Base-by-base conservation (phyloP, 2,329 filamentous ascomycete species). In the Coniochaeta ligniaria region DNA sequence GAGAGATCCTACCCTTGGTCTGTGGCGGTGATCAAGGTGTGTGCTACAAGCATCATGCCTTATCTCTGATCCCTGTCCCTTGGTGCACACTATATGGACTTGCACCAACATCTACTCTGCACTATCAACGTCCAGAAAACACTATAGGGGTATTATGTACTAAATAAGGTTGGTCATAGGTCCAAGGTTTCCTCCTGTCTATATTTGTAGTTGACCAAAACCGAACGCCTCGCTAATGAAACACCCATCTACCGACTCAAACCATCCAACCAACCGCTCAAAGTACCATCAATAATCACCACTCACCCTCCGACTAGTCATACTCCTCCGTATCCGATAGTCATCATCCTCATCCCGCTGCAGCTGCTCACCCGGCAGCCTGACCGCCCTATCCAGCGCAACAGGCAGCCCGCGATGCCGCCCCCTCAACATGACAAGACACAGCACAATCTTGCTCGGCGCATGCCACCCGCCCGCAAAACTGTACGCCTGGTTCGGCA, bases 381-480 rank as follows among this genome's bases (percentile, higher is more conserved):
- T 69, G 8, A 81, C 74, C 2, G 82, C 81, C n/a, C 78, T 75
- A 66, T 85, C 82, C 57, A 86, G 74, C 2, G 80, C 80, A 50
- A 83, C 80, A 0, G 82, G 82, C 41, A 85, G 68, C 0, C 81
- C 81, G 2, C 82, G 75, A 69, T 85, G 83, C 1, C 82, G 70
- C 0, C 82, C 82, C 2, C 82, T 71, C 16, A 86, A 68, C 77
- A 83, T 83, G 31, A 86, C 83, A 8, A 78, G 78, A 61, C 81
- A 80, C 52, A 87, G 68, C 20, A 85, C 78, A 28, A 87, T 64
- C 70, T 87, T 87, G 64, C 78, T 82, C 7, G 79, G 74, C 0
- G 74, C 72, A 52, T 80, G 79, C 76, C 82, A 84, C 0, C 78
- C 76, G 0, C 83, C 83, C 55, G 76, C 77, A 62, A 87, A 83